A percentile compares a stretch with the other conserved stretches of the same genome.
Conservation (phyloP, 2,329 filamentous ascomycete species). For the Fusarium tjaetaba region DNA sequence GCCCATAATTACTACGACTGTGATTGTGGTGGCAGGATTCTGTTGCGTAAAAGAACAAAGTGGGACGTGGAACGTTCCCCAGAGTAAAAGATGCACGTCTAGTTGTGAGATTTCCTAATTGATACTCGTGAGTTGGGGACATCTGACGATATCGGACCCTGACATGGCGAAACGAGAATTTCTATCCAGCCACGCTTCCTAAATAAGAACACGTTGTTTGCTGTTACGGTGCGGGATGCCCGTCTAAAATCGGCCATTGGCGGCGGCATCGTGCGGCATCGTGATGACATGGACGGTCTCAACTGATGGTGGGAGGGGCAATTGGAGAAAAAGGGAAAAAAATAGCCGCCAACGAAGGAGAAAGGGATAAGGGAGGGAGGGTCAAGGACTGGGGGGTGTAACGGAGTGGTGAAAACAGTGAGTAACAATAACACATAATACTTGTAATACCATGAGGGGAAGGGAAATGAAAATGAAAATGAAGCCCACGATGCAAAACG, state of each 20-base stretch:
- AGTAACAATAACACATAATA: not conserved
- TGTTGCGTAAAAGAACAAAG: constrained; percentile 1
- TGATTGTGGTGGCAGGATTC: not conserved
- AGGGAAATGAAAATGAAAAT: constrained; percentile 4
- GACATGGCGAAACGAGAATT: constrained; percentile 16
- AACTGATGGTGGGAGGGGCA: constrained; percentile 38
- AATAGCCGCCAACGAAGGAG: constrained; percentile 2
- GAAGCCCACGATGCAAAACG: constrained; percentile 30
- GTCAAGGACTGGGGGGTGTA: constrained; percentile 19
- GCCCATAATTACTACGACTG: constrained; percentile 9
- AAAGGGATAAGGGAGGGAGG: constrained; percentile 6
- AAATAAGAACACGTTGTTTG: constrained; percentile 32
- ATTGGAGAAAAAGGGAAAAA: constrained; percentile 18
- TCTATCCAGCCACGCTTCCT: constrained; percentile 13
- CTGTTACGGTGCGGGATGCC: constrained; percentile 7
- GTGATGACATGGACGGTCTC: not conserved
- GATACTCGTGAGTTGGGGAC: not conserved
- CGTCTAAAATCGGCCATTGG: constrained; percentile 23
- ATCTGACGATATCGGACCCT: constrained; percentile 22
- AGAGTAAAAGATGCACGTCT: constrained; percentile 17
- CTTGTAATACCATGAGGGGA: not conserved
- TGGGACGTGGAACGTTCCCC: constrained; percentile 24
- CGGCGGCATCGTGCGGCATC: constrained; percentile 22
- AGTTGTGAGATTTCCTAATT: constrained; percentile 18
- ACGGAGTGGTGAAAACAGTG: not conserved